Evolutionary conservation across 345 rosid genomes (phyloP).

Genomic region (Isatis tinctoria): DNA sequence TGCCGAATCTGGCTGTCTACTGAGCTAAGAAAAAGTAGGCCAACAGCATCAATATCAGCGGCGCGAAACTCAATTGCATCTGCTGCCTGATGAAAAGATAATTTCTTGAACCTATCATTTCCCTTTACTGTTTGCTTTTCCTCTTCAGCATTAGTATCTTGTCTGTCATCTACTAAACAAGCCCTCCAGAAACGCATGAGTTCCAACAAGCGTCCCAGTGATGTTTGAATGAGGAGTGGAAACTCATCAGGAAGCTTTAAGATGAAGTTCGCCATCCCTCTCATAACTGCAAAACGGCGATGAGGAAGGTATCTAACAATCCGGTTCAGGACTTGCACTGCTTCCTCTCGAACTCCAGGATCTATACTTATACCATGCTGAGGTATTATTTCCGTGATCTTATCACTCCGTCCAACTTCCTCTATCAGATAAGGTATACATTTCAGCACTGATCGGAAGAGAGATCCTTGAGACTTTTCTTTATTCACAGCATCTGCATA

Average conservation of each 20-base stretch:
- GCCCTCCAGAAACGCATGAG: slow-evolving; percentile 99
- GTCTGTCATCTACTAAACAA: slow-evolving; percentile 72
- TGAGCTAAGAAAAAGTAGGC: slow-evolving; percentile 90
- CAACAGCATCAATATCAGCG: slow-evolving; percentile 95
- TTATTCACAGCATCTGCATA: slow-evolving; percentile 85
- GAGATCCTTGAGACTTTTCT: slow-evolving; percentile 96
- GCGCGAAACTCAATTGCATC: slow-evolving; percentile 83
- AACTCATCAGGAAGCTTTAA: slow-evolving; percentile 93
- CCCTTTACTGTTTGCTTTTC: slow-evolving; percentile 44
- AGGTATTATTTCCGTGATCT: slow-evolving; percentile 96
- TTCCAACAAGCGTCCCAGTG: slow-evolving; percentile 86
- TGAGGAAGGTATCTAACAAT: slow-evolving; percentile 84
- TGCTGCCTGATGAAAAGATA: slow-evolving; percentile 63
- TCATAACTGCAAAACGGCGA: slow-evolving; percentile 97
- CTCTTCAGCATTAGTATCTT: slow-evolving; percentile 46
- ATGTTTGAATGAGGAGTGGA: slow-evolving; percentile 96
- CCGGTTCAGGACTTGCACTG: slow-evolving; percentile 91
- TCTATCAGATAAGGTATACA: slow-evolving; percentile 95
- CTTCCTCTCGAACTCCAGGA: slow-evolving; percentile 99
- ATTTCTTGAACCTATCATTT: slow-evolving; percentile 61
- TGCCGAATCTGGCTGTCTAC: slow-evolving; percentile 97
- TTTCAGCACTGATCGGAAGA: slow-evolving; percentile 87
- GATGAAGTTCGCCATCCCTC: slow-evolving; percentile 96
- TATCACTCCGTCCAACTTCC: slow-evolving; percentile 98
- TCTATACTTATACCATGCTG: slow-evolving; percentile 98